Evolutionary conservation across 163 green algal genomes (phyloP).

Genomic region (Prototheca wickerhamii): DNA sequence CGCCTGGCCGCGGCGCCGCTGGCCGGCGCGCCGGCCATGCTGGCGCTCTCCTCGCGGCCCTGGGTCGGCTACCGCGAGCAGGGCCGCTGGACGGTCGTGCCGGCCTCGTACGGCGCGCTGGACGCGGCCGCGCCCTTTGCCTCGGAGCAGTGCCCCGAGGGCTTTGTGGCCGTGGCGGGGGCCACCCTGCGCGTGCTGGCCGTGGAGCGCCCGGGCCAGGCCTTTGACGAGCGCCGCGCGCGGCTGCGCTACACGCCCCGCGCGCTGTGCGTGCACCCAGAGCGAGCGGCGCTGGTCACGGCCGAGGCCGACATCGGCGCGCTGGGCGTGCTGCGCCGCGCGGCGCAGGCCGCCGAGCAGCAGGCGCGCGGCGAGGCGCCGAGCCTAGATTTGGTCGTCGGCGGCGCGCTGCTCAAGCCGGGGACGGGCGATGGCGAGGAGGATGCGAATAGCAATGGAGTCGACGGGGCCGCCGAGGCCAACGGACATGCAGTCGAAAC

Average conservation of each 20-base stretch:
- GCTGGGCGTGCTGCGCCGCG: constrained; percentile 55
- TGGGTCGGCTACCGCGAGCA: constrained; percentile 90
- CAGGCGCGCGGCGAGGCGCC: constrained; percentile 36
- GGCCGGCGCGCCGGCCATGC: constrained; percentile 65
- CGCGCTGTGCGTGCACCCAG: constrained; percentile 70
- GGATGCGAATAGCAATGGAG: neutral
- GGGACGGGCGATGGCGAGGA: neutral
- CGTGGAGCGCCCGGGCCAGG: constrained; percentile 86
- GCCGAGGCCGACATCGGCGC: constrained; percentile 74
- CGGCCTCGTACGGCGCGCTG: constrained; percentile 86
- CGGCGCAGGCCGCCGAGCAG: constrained; percentile 35
- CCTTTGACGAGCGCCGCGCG: constrained; percentile 71
- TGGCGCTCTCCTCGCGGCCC: constrained; percentile 82
- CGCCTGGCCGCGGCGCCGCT: constrained; percentile 59
- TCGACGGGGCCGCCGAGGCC: too few species aligned
- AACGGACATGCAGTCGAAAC: too few species aligned
- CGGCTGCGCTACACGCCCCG: constrained; percentile 90
- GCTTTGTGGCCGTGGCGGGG: constrained; percentile 84
- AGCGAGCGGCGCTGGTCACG: constrained; percentile 56
- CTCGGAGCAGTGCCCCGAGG: constrained; percentile 90
- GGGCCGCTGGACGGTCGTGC: constrained; percentile 81
- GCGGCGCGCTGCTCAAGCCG: neutral
- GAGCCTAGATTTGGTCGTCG: too few species aligned
- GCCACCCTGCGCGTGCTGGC: constrained; percentile 83
- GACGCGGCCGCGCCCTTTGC: constrained; percentile 84